Evolutionary conservation across 129 eudicot species (phyloP), one percentile per base, ranked within the genome.

Genomic region (Centrapalus pauciflorus): DNA sequence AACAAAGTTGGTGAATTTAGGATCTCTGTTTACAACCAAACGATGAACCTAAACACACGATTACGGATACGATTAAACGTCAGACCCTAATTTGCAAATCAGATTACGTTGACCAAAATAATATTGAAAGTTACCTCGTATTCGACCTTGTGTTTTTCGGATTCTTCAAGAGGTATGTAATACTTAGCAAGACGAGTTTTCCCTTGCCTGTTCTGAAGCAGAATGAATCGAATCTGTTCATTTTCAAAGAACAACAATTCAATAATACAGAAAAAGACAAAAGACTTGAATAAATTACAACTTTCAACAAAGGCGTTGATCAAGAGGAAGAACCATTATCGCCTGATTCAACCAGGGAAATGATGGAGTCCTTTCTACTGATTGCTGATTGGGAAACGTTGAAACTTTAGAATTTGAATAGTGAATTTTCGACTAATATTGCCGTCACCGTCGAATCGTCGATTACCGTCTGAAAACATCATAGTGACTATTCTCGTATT

Each of bases 121-220:
- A 57, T 65, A 37, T 52, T 1, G 30, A 66, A 66, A 67, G n/a
- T 52, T 64, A 90, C 97, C 97, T 90, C 95, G 70, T 82, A 90
- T 70, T 90, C 97, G 54, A 90, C 95, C 73, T 87, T 87, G 60
- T 90, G 97, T 76, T 90, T 90, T 83, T 90, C 97, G 46, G 90
- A 87, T 75, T 90, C 97, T 75, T 90, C 97, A 19, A 90, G 93
- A 68, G 97, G 95, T 46, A 90, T 82, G 71, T 90, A 90, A 64
- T 90, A 90, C 75, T 90, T 87, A 14, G 95, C 95, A 10, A 87
- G 74, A 40, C 97, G 92, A 54, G 97, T 90, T 81, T 90, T 90
- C 0, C 95, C 97, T 74, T 90, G 97, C 80, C 95, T 73, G 82
- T 90, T 90, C 80, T 90, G 97, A 12, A 87, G 80, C 66, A 90